These are phyloP conservation scores for Kazachstania taianensis DNA, from an alignment of 805 yeast genomes.

Conservation along the genomic window DNA sequence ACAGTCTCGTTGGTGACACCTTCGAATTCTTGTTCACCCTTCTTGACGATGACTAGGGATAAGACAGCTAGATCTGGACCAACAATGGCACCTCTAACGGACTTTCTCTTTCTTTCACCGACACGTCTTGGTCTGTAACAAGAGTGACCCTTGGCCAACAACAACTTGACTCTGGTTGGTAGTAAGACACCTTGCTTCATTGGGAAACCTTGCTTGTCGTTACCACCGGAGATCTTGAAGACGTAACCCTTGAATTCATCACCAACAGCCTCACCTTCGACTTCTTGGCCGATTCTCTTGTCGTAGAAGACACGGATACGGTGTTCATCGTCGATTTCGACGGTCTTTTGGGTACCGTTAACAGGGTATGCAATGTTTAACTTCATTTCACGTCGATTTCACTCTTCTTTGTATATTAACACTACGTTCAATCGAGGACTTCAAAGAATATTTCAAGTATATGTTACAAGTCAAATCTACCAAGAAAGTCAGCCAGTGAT, in stretches of 20 bases:
- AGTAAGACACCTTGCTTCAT: conserved; percentile 99
- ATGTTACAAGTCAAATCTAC: too few species aligned
- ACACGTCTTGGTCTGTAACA: conserved; percentile 99
- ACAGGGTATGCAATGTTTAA: conserved; percentile 99
- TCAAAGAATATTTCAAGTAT: too few species aligned
- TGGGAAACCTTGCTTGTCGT: conserved; percentile 99
- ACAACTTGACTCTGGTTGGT: conserved; percentile 97
- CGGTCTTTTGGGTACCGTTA: conserved; percentile 98
- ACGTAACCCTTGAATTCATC: conserved; percentile 99
- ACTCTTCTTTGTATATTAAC: too few species aligned
- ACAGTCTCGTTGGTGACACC: conserved; percentile 91
- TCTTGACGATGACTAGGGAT: conserved; percentile 87
- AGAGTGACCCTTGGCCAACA: conserved; percentile 86
- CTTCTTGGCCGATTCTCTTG: conserved; percentile 99
- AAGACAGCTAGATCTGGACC: conserved; percentile 93
- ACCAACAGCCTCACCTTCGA: conserved; percentile 95
- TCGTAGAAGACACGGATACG: conserved; percentile 96
- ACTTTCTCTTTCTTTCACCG: conserved; percentile 99
- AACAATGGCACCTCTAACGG: conserved; percentile 99
- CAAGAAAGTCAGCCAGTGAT: too few species aligned
- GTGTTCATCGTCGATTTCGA: conserved; percentile 98
- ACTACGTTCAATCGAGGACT: too few species aligned
- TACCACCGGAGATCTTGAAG: conserved; percentile 98
- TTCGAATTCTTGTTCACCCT: conserved; percentile 91
- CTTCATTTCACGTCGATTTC: too few species aligned